Base-by-base conservation (phyloP, 2,329 filamentous ascomycete species). In the Simplicillium aogashimaense region DNA sequence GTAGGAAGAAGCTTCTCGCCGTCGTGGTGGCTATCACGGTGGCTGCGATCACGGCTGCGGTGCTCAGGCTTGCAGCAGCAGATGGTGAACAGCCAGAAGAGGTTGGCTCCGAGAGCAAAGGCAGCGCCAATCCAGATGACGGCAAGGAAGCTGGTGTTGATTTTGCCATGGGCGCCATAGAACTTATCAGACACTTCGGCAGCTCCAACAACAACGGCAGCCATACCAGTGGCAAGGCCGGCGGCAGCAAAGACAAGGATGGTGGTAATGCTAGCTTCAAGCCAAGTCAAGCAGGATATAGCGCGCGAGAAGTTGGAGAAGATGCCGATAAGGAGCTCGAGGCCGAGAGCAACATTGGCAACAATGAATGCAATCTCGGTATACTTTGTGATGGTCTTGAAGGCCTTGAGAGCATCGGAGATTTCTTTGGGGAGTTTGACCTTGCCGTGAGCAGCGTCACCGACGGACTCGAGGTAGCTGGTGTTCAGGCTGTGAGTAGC, bases 41-140 rank as follows among this genome's bases (percentile, higher is more conserved):
- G 45, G 46, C 58, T 59, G 51, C 57, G 60, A 48, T 48, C 47
- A 43, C 51, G 47, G 43, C 47, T 46, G 46, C 52, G 49, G 41
- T 45, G 47, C 42, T 64, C 61, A 12, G 61, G 61, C 52, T 86
- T 86, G 51, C 89, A 95, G 78, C 89, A 97, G 81, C 90, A 97
- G 54, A 84, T 76, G 61, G 81, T 86, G 60, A 94, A 78, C 55
- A 89, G 67, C 90, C 92, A 97, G 81, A 97, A 95, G 57, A 95
- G 64, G 47, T 76, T 78, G 7, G 83, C 82, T 33, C 62, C 85
- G 29, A 92, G 57, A 45, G 83, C 81, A 57, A 94, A 88, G 20
- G 76, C 84, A 31, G 82, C 81, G 34, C 81, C 81, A 44, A 97
- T 69, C 86, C 89, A 95, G 52, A 83, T 76, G 15, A 79, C 65